Evolutionary conservation across 1,284 basidiomycete species (phyloP).

Genomic region (Uromyces viciae-fabae): DNA sequence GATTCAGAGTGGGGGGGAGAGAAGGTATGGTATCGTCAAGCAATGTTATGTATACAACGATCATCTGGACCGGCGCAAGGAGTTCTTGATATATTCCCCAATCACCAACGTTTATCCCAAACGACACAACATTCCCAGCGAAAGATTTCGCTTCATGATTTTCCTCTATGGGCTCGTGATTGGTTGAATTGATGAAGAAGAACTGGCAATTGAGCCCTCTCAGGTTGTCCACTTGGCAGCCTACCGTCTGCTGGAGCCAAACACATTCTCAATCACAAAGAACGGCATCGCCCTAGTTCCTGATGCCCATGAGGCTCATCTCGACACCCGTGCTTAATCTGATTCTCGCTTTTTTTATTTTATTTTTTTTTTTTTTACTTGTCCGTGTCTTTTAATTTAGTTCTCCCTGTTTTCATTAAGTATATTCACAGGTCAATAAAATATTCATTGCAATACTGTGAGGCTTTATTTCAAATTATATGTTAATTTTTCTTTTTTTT

Average conservation of each 20-base stretch:
- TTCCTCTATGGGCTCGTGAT: constrained; percentile 3
- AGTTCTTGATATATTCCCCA: background rate
- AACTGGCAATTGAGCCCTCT: background rate
- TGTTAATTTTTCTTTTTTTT: too few species aligned
- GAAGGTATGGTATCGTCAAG: background rate
- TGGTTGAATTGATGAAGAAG: constrained; percentile 8
- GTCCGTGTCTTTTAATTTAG: background rate
- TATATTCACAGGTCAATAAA: too few species aligned
- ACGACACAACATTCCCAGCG: background rate
- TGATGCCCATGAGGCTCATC: background rate
- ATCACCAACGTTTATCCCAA: constrained; percentile 25
- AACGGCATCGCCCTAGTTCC: constrained; percentile 15
- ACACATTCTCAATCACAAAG: background rate
- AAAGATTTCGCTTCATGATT: background rate
- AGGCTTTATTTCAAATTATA: too few species aligned
- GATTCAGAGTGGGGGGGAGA: background rate
- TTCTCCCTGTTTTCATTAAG: too few species aligned
- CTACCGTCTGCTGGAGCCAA: background rate
- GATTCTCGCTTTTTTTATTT: background rate
- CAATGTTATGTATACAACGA: constrained; percentile 5
- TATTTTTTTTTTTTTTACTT: background rate
- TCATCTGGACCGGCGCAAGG: background rate
- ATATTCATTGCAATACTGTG: too few species aligned
- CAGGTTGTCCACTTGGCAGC: background rate
- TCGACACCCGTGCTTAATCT: background rate